A percentile compares a stretch with the other conserved stretches of the same genome.
These are phyloP conservation scores for Flaveria linearis DNA, from an alignment of 129 eudicot species.

Conservation along the genomic window DNA sequence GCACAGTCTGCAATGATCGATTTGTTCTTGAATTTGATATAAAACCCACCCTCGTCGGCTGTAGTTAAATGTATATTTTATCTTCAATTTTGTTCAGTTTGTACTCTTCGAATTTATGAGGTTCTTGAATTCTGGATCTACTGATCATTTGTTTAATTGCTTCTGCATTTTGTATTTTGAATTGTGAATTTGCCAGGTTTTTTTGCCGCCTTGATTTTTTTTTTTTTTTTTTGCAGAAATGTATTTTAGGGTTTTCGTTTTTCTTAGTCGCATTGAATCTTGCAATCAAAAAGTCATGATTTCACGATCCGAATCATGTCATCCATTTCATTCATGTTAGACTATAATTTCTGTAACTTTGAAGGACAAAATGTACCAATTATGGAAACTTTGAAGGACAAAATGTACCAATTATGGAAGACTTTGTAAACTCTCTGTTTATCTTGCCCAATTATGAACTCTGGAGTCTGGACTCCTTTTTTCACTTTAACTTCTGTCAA, in stretches of 20 bases:
- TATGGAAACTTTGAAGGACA: too few species aligned
- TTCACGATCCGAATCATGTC: not conserved
- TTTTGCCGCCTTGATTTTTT: not conserved
- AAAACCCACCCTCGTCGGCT: too few species aligned
- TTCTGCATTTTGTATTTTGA: not conserved
- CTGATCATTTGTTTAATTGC: not conserved
- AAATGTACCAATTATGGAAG: too few species aligned
- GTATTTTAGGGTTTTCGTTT: conserved; percentile 24
- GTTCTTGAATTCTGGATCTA: too few species aligned
- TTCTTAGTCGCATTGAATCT: not conserved
- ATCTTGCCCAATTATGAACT: not conserved
- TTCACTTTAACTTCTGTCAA: not conserved
- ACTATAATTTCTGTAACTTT: not conserved
- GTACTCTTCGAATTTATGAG: too few species aligned
- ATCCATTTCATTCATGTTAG: not conserved
- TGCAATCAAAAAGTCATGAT: not conserved
- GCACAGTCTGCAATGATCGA: too few species aligned
- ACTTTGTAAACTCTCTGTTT: not conserved
- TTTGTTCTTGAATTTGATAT: too few species aligned
- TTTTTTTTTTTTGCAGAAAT: not conserved
- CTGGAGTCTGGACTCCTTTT: not conserved
- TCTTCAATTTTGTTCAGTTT: too few species aligned
- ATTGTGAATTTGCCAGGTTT: not conserved
- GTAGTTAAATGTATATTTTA: too few species aligned
- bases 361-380: too few species aligned